A percentile compares a stretch with the other conserved stretches of the same genome.
Evolutionary conservation across 1,284 basidiomycete genomes (phyloP).

Genomic region (Irpex rosettiformis): DNA sequence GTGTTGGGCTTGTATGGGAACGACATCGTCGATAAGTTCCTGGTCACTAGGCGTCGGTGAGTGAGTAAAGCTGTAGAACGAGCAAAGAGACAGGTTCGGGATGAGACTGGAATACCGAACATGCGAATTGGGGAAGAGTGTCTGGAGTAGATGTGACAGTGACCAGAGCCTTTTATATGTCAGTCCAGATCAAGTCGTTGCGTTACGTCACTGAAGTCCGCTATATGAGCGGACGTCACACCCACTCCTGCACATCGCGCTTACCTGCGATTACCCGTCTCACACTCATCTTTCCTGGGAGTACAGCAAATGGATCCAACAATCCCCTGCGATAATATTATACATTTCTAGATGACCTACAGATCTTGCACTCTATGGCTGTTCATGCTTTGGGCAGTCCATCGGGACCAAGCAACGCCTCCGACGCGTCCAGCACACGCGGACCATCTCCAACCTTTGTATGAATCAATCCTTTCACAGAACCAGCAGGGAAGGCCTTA

Average conservation of each 20-base stretch:
- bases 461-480: slow-evolving; percentile 87
- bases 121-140: not conserved
- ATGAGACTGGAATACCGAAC: not conserved
- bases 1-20: slow-evolving; percentile 25
- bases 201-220: not conserved
- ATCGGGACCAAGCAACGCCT: slow-evolving; percentile 51
- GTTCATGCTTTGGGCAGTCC: slow-evolving; percentile 49
- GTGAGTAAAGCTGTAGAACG: not conserved
- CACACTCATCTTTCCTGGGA: not conserved
- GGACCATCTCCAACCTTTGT: slow-evolving; percentile 92
- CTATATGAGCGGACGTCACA: not conserved
- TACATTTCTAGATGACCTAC: not conserved
- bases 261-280: not conserved
- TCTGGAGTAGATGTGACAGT: not conserved
- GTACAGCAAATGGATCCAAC: not conserved
- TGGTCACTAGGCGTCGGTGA: not conserved
- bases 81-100: not conserved
- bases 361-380: not conserved
- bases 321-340: not conserved
- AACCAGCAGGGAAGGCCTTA: slow-evolving; percentile 67
- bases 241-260: not conserved
- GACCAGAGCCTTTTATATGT: not conserved
- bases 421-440: slow-evolving; percentile 53
- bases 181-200: not conserved
- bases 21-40: slow-evolving; percentile 9